Base-by-base conservation (phyloP, 441 rosid species). In the Biscutella auriculata region DNA sequence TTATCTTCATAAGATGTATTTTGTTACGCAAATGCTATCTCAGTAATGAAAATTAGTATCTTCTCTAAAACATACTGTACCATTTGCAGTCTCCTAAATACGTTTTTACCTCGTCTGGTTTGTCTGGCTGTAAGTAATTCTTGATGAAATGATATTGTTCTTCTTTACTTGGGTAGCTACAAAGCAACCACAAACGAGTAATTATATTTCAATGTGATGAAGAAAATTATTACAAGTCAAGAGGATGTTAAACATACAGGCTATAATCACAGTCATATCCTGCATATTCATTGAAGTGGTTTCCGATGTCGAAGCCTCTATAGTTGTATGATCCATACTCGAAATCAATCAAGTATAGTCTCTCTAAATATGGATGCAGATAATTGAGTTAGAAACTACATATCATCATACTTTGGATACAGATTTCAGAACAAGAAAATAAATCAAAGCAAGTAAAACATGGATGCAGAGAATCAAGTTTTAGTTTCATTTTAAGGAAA, bases 281-380 rank as follows among this genome's bases (percentile, higher is more conserved):
- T 40, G 89, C 96, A 54, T 84, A 94, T 78, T 90, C 99, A 46
- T 77, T 85, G 88, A 94, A 90, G 83, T 90, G 97, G 69, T 89
- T 89, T 62, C 95, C 99, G 14, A 94, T 85, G 76, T 89, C 99
- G 52, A 23, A 94, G 64, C 97, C 97, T 82, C 97, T 80, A 73
- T 83, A 89, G 71, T 75, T 94, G 80, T 90, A 90, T 27, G 99
- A 90, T n/a, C 94, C 95, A 19, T 94, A 90, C 77, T 94, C 99
- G 59, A 94, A 94, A 77, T 94, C 99, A 57, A 94, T 94, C 60
- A 94, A 30, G 80, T 90, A 82, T 50, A 90, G 95, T 63, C 77
- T 84, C 78, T 75, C 99, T 94, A 77, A 27, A 68, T 47, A 51
- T 73, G 48, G 42, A 69, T 8, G 13, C 66, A 61, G 65, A 74